These are phyloP conservation scores for Acacia crassicarpa DNA, from an alignment of 306 rosid genomes.

Conservation along the genomic window DNA sequence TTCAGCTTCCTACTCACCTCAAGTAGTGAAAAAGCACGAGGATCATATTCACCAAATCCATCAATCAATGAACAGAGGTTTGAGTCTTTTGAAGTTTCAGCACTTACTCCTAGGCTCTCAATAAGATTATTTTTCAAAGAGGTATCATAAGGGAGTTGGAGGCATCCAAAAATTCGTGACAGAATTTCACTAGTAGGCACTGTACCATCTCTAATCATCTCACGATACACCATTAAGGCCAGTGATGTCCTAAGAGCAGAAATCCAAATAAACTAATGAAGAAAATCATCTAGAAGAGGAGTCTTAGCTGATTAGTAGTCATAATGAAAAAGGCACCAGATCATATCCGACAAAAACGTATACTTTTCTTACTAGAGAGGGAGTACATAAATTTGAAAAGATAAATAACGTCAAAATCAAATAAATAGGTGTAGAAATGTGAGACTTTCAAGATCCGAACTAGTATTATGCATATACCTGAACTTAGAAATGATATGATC, in stretches of 20 bases:
- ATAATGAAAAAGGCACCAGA: conserved; percentile 11
- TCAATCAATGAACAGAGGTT: conserved; percentile 75
- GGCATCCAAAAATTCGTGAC: conserved; percentile 90
- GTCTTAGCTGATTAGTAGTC: conserved; percentile 21
- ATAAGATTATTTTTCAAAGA: conserved; percentile 63
- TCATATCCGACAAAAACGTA: neutral
- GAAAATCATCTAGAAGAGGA: conserved; percentile 35
- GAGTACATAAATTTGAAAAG: neutral
- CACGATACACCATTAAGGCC: conserved; percentile 86
- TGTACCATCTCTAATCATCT: conserved; percentile 65
- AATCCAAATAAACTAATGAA: conserved; percentile 22
- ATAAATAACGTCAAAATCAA: conserved; percentile 8
- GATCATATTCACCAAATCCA: conserved; percentile 95
- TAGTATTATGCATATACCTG: neutral
- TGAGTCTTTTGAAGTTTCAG: conserved; percentile 51
- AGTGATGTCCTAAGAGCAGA: conserved; percentile 67
- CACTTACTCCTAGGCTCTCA: conserved; percentile 68
- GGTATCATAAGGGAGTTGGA: conserved; percentile 67
- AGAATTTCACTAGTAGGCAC: conserved; percentile 67
- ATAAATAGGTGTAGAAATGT: neutral
- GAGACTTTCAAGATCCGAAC: conserved; percentile 14
- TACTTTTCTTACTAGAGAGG: neutral
- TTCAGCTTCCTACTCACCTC: conserved; percentile 67
- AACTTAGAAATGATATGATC: conserved; percentile 16
- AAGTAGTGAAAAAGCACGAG: conserved; percentile 82